Evolutionary conservation across 805 yeast genomes (phyloP).

Genomic region (Hanseniaspora valbyensis): DNA sequence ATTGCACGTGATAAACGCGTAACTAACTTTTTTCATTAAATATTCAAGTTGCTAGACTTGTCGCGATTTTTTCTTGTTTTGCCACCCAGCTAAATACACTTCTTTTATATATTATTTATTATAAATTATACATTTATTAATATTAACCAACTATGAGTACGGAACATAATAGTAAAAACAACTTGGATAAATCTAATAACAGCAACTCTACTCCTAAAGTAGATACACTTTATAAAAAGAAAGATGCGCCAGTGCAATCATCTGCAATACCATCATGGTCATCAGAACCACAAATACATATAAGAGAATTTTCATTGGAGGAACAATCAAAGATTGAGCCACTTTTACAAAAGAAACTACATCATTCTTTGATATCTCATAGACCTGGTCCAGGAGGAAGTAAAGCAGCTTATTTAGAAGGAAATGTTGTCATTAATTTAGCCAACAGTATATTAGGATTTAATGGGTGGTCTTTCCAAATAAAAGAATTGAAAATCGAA

Average conservation of each 20-base stretch:
- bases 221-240: background rate
- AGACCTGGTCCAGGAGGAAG: constrained; percentile 67
- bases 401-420: constrained; percentile 64
- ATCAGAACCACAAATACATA: constrained; percentile 9
- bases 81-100: background rate
- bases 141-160: no score
- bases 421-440: constrained; percentile 69
- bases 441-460: constrained; percentile 78
- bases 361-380: constrained; percentile 68
- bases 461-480: constrained; percentile 72
- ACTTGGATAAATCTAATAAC: background rate
- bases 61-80: no score
- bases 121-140: no score
- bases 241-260: background rate
- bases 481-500: constrained; percentile 54
- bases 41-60: no score
- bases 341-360: constrained; percentile 34
- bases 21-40: no score
- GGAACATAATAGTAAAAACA: no score
- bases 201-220: background rate
- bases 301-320: constrained; percentile 9
- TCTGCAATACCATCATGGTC: no score
- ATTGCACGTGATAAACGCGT: background rate
- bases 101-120: no score
- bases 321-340: constrained; percentile 8